These are phyloP conservation scores for Hyaloscypha finlandica DNA, from an alignment of 495 filamentous ascomycete species.

Conservation along the genomic window DNA sequence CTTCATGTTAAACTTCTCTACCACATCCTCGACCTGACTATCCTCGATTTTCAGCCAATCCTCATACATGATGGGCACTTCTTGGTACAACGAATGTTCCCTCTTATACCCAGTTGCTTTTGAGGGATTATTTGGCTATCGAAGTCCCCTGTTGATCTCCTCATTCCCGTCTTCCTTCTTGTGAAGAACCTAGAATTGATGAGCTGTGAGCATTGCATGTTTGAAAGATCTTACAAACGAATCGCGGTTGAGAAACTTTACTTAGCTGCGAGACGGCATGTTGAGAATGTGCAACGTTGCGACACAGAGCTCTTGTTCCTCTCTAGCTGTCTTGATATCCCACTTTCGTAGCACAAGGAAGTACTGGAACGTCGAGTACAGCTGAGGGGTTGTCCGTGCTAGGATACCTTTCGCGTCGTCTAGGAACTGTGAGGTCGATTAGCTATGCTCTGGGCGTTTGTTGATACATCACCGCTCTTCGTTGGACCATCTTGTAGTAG, in stretches of 20 bases:
- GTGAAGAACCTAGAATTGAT: not conserved
- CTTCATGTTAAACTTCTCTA: not conserved
- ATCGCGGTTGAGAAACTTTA: not conserved
- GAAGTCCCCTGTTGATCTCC: not conserved
- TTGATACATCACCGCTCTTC: too few relatives aligned
- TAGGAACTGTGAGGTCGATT: not conserved
- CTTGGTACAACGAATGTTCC: not conserved
- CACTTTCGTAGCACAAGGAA: not conserved
- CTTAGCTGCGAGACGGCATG: not conserved
- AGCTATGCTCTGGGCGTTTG: not conserved
- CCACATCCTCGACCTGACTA: not conserved
- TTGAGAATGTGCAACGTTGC: not conserved
- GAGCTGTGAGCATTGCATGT: not conserved
- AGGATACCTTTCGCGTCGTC: not conserved
- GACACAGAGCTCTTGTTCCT: not conserved
- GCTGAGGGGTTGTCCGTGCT: not conserved
- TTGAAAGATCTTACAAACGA: not conserved
- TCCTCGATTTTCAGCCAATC: not conserved
- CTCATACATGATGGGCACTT: not conserved
- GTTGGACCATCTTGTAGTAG: too few relatives aligned
- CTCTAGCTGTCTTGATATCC: not conserved
- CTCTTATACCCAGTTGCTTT: not conserved
- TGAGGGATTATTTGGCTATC: not conserved
- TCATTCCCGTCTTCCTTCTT: not conserved
- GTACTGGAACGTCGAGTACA: not conserved